These are phyloP conservation scores for Oemleria cerasiformis DNA, from an alignment of 306 rosid species.

Conservation along the genomic window DNA sequence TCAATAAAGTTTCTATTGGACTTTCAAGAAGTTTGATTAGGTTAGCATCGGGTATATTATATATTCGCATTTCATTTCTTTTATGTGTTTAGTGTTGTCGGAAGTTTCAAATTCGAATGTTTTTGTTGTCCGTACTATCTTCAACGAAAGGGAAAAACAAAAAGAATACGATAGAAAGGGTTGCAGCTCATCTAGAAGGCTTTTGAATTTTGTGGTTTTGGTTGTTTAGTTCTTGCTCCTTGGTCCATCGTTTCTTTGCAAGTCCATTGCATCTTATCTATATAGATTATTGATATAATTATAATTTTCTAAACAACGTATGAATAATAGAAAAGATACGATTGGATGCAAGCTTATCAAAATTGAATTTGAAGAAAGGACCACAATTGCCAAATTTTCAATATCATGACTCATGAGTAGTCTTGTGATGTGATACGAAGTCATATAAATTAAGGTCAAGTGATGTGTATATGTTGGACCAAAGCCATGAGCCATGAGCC, in stretches of 20 bases:
- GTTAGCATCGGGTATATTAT: too few relatives aligned
- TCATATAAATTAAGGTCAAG: neutral
- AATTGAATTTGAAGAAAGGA: neutral
- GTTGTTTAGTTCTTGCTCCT: neutral
- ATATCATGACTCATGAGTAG: neutral
- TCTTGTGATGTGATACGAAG: neutral
- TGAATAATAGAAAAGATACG: too few relatives aligned
- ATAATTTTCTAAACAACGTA: too few relatives aligned
- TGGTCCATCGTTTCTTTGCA: neutral
- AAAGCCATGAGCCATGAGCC: neutral
- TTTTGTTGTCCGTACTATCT: too few relatives aligned
- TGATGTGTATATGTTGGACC: neutral
- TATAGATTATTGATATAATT: too few relatives aligned
- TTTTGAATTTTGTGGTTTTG: neutral
- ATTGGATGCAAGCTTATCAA: neutral
- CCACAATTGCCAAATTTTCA: neutral
- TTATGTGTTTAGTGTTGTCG: too few relatives aligned
- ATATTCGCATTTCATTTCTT: too few relatives aligned
- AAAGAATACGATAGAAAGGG: neutral
- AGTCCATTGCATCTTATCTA: neutral
- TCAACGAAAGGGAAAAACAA: neutral
- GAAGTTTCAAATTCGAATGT: too few relatives aligned
- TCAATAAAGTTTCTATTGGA: too few relatives aligned
- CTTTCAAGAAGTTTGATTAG: neutral
- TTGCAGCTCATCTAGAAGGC: slow-evolving; percentile 11